Base-by-base conservation (phyloP, 2,329 filamentous ascomycete genomes). In the Fusarium torreyae region DNA sequence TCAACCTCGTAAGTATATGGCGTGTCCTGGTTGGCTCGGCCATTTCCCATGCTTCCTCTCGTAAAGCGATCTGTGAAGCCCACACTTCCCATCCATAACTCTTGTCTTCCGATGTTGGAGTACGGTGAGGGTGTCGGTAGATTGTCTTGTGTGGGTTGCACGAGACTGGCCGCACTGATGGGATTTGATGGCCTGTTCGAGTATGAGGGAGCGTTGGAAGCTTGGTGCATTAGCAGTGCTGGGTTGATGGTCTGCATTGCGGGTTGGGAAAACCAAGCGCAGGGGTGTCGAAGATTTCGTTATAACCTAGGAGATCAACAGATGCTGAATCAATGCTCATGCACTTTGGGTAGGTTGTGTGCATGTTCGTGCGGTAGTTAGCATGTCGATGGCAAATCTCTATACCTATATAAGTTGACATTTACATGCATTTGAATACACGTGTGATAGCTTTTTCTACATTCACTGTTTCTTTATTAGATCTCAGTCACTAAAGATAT, bases 1-100 rank as follows among this genome's bases (percentile, higher is more conserved):
- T 63, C 61, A 3, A 66, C 6, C 13, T 69, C 56, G 36, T 74
- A 66, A 3, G 9, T 15, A 3, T 17, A 14, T 1, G 10, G 3
- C 1, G 11, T 7, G 8, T 38, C 14, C 38, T 38, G 43, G 2
- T 17, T n/a, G 20, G 14, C 4, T 13, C 10, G 24, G 1, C 48
- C 45, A 22, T 73, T 40, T 2, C 70, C 57, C 56, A 74, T 61
- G 2, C 31, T 44, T 15, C 28, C 33, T 33, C 54, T 52, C 6
- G 48, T 48, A n/a, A 73, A 73, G 18, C 50, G 34, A 17, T 50
- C 6, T 14, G 72, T 51, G 18, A 63, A 74, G 2, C 72, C 72
- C 2, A 53, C 43, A 7, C 72, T 66, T 10, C 70, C 72, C 70
- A 74, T 71, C 61, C 68, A 73, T 1, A 28, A 17, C 4, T 60